phyloP scores from a whole-genome alignment of 2,329 filamentous ascomycete genomes.

The Paecilomyces sp. region DNA sequence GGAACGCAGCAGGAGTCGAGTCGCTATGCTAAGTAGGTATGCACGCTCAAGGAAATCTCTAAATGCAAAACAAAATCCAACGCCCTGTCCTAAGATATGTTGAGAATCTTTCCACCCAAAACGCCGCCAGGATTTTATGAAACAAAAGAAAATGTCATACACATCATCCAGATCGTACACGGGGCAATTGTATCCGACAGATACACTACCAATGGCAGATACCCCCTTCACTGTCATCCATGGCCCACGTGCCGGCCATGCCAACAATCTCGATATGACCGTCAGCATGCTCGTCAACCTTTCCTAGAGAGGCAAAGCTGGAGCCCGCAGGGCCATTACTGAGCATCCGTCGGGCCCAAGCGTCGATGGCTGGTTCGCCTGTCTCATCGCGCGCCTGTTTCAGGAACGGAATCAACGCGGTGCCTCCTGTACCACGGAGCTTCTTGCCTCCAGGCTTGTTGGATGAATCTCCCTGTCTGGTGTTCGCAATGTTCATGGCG shows the following conservation, averaged over 20 bases:
- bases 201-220: slow-evolving; percentile 46
- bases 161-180: neutral
- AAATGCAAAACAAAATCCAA: neutral
- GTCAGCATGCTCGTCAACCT: slow-evolving; percentile 46
- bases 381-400: slow-evolving; percentile 97
- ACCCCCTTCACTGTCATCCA: slow-evolving; percentile 69
- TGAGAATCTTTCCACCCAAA: neutral
- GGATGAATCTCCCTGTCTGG: slow-evolving; percentile 26
- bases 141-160: neutral
- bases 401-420: slow-evolving; percentile 86
- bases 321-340: slow-evolving; percentile 41
- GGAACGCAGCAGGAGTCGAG: neutral
- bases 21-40: neutral
- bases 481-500: slow-evolving; percentile 48
- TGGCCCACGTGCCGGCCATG: slow-evolving; percentile 79
- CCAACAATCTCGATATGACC: slow-evolving; percentile 57
- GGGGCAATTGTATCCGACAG: neutral
- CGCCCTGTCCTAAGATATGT: neutral
- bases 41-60: neutral
- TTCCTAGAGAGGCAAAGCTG: slow-evolving; percentile 40
- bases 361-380: slow-evolving; percentile 75
- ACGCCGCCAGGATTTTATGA: neutral
- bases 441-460: slow-evolving; percentile 43
- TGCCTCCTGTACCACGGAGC: slow-evolving; percentile 85
- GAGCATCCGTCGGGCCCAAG: slow-evolving; percentile 54